Conservation (phyloP, 495 filamentous ascomycete genomes). For the Hyaloscypha variabilis region DNA sequence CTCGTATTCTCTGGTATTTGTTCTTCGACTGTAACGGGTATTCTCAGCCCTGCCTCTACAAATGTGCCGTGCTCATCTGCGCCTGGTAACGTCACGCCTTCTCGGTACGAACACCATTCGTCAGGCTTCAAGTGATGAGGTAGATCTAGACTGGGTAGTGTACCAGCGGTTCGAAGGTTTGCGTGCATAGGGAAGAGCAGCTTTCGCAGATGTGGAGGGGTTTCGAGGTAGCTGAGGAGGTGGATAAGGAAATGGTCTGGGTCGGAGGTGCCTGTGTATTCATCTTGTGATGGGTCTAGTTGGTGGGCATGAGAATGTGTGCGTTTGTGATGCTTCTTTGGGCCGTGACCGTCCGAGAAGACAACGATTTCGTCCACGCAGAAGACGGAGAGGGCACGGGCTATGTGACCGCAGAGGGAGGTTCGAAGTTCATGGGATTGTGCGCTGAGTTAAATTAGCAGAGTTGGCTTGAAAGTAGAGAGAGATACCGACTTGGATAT, state of each 20-base stretch:
- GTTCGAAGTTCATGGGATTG: slow-evolving; percentile 67
- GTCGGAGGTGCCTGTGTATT: slow-evolving; percentile 65
- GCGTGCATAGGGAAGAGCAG: slow-evolving; percentile 70
- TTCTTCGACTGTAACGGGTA: slow-evolving; percentile 53
- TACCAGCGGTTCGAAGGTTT: slow-evolving; percentile 64
- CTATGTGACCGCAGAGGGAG: slow-evolving; percentile 65
- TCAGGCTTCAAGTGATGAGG: slow-evolving; percentile 66
- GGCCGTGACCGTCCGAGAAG: slow-evolving; percentile 60
- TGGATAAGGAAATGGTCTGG: slow-evolving; percentile 73
- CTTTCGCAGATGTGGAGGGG: slow-evolving; percentile 72
- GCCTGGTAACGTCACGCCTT: slow-evolving; percentile 58
- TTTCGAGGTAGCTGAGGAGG: slow-evolving; percentile 73
- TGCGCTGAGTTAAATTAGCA: slow-evolving; percentile 39
- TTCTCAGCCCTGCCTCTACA: slow-evolving; percentile 61
- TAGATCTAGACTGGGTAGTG: slow-evolving; percentile 72
- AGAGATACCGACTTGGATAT: slow-evolving; percentile 54
- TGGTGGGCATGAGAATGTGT: slow-evolving; percentile 36
- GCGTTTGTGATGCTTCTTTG: slow-evolving; percentile 22
- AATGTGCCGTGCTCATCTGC: slow-evolving; percentile 41
- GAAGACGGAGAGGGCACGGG: slow-evolving; percentile 73
- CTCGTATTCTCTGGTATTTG: slow-evolving; percentile 61
- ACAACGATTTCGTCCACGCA: slow-evolving; percentile 78
- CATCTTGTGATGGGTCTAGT: slow-evolving; percentile 43
- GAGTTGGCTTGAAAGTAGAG: neutral
- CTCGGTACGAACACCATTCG: slow-evolving; percentile 68